These are phyloP conservation scores for Liquidambar formosana DNA, from an alignment of 164 flowering plant species.

Conservation along the genomic window DNA sequence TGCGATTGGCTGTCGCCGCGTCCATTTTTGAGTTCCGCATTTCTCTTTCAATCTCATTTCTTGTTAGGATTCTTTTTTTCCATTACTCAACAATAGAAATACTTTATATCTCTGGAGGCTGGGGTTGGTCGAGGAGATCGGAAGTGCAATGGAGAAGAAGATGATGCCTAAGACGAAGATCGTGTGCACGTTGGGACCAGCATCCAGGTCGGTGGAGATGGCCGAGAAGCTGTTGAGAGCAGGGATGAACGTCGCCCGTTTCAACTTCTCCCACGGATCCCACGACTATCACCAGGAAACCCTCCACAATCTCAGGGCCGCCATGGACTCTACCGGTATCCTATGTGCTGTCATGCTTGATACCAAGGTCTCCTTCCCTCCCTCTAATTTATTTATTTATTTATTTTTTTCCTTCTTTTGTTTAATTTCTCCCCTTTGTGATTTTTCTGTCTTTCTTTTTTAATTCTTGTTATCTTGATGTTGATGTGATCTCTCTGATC, in stretches of 20 bases:
- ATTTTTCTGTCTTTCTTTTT: not conserved
- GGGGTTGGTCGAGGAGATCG: no score
- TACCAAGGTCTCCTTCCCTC: constrained; percentile 52
- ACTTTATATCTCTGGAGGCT: no score
- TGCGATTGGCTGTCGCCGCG: not conserved
- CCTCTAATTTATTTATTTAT: not conserved
- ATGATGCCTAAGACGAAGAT: constrained; percentile 87
- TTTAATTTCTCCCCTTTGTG: not conserved
- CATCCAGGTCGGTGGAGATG: constrained; percentile 73
- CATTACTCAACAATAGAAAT: no score
- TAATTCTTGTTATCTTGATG: not conserved
- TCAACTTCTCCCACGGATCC: constrained; percentile 86
- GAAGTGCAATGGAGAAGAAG: constrained; percentile 14
- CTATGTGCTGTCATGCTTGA: constrained; percentile 83
- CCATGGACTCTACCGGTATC: constrained; percentile 71
- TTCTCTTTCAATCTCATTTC: not conserved
- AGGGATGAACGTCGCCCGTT: constrained; percentile 84
- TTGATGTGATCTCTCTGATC: not conserved
- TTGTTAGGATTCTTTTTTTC: no score
- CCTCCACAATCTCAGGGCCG: constrained; percentile 56
- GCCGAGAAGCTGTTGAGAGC: constrained; percentile 69
- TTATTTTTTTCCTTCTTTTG: not conserved
- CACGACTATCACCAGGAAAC: constrained; percentile 74
- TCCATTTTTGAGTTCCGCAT: not conserved
- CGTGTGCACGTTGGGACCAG: constrained; percentile 81